Evolutionary conservation across 1,139 yeast genomes (phyloP).

Genomic region (Yamadazyma pseudoaaseri): DNA sequence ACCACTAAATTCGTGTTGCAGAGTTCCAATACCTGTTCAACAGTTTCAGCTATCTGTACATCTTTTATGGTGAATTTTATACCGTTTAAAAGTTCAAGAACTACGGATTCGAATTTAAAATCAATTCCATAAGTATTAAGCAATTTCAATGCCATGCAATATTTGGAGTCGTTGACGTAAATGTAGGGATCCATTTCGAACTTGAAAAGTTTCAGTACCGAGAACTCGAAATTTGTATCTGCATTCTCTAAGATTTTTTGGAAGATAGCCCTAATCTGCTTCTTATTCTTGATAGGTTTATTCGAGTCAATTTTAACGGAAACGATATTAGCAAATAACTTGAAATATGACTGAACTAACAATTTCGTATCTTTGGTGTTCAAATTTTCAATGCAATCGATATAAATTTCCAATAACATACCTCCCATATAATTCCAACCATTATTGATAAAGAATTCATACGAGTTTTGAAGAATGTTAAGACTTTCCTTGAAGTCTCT

Average conservation of each 20-base stretch:
- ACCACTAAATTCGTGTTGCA: conserved; percentile 20
- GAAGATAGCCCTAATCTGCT: conserved; percentile 1
- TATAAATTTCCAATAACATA: conserved; percentile 59
- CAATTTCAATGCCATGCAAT: conserved; percentile 24
- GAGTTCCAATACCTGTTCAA: conserved; percentile 19
- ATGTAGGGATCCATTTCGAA: conserved; percentile 26
- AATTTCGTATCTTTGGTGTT: conserved; percentile 20
- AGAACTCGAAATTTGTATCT: conserved; percentile 20
- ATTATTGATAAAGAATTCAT: conserved; percentile 60
- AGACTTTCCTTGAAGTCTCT: conserved; percentile 61
- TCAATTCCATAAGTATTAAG: conserved; percentile 26
- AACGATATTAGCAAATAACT: conserved; percentile 32
- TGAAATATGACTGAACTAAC: conserved; percentile 32
- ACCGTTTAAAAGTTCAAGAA: conserved; percentile 19
- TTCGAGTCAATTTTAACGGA: conserved; percentile 27
- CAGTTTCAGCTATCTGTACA: conserved; percentile 4
- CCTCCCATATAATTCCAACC: conserved; percentile 80
- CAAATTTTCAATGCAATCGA: conserved; percentile 63
- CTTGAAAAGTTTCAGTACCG: conserved; percentile 31
- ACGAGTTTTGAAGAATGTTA: conserved; percentile 62
- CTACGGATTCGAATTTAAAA: conserved; percentile 21
- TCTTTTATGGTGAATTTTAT: conserved; percentile 8
- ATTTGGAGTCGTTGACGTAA: conserved; percentile 23
- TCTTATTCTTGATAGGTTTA: conserved; percentile 17
- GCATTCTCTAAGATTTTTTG: conserved; percentile 19